These are phyloP conservation scores for Sporothrix sp. DNA, from an alignment of 2,329 filamentous ascomycete genomes.

Conservation along the genomic window DNA sequence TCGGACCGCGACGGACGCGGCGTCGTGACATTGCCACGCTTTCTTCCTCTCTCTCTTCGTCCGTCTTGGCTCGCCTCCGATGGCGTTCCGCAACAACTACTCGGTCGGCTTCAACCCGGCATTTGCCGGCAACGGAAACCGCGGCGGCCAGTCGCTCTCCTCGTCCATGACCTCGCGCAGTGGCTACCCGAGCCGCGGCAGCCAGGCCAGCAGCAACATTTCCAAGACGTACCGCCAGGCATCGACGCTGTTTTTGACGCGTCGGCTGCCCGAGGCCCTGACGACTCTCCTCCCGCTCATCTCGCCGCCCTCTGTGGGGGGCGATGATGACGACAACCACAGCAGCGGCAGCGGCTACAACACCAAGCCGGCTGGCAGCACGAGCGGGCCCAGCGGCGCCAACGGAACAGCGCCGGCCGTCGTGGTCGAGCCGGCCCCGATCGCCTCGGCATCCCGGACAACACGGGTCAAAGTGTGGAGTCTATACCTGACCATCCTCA, in stretches of 20 bases:
- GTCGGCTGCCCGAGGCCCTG: conserved; percentile 80
- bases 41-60: neutral
- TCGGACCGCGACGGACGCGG: no score
- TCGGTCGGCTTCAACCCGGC: conserved; percentile 38
- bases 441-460: conserved; percentile 68
- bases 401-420: conserved; percentile 29
- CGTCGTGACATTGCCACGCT: no score
- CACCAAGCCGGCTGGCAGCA: neutral
- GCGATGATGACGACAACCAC: conserved; percentile 27
- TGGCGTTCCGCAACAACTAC: conserved; percentile 37
- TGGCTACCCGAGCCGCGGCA: conserved; percentile 22
- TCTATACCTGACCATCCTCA: conserved; percentile 86
- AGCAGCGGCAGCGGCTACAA: neutral
- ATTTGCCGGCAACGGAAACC: conserved; percentile 31
- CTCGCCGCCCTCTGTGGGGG: conserved; percentile 41
- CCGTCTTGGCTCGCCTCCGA: conserved; percentile 20
- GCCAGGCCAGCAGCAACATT: conserved; percentile 41
- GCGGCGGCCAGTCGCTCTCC: conserved; percentile 32
- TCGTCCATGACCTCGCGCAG: conserved; percentile 53
- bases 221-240: conserved; percentile 92
- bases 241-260: conserved; percentile 87
- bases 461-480: conserved; percentile 96
- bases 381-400: neutral
- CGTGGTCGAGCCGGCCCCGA: conserved; percentile 52
- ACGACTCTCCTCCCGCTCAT: conserved; percentile 79